phyloP scores from a whole-genome alignment of 441 rosid species.

The Flueggea neowawraea region DNA sequence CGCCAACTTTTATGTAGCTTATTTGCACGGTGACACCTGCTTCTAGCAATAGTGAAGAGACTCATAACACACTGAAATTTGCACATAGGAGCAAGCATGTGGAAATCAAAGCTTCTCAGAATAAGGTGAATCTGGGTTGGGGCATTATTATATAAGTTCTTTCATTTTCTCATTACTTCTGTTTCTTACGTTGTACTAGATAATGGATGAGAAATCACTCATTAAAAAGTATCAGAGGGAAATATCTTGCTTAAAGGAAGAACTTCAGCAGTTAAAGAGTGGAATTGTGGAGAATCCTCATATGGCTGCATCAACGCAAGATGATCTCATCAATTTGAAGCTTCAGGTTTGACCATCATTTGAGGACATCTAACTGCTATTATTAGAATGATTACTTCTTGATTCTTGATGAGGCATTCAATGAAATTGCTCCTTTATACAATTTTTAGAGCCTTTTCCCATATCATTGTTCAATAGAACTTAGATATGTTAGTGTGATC shows the following conservation, averaged over 20 bases:
- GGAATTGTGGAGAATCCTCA: constrained; percentile 52
- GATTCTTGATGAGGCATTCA: not conserved
- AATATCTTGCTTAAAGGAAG: constrained; percentile 75
- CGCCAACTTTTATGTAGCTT: constrained; percentile 47
- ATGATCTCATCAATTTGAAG: constrained; percentile 79
- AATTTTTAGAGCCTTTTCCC: too few species aligned
- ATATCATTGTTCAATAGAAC: too few species aligned
- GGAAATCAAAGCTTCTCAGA: constrained; percentile 83
- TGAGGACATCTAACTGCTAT: constrained; percentile 10
- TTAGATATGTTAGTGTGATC: too few species aligned
- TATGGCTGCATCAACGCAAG: constrained; percentile 53
- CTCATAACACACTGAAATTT: constrained; percentile 95
- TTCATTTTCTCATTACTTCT: constrained; percentile 6
- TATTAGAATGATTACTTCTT: constrained; percentile 10
- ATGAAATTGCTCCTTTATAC: not conserved
- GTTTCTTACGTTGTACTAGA: constrained; percentile 27
- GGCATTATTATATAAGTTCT: constrained; percentile 3
- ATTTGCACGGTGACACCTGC: constrained; percentile 96
- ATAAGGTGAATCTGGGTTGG: constrained; percentile 56
- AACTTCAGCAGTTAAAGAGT: constrained; percentile 68
- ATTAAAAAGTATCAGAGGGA: constrained; percentile 93
- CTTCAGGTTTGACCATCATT: constrained; percentile 64
- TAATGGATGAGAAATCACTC: constrained; percentile 94
- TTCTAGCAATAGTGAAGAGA: constrained; percentile 86
- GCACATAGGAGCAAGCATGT: constrained; percentile 88